Base-by-base conservation (phyloP, 2,329 filamentous ascomycete genomes). In the Calonectria ilicicola region DNA sequence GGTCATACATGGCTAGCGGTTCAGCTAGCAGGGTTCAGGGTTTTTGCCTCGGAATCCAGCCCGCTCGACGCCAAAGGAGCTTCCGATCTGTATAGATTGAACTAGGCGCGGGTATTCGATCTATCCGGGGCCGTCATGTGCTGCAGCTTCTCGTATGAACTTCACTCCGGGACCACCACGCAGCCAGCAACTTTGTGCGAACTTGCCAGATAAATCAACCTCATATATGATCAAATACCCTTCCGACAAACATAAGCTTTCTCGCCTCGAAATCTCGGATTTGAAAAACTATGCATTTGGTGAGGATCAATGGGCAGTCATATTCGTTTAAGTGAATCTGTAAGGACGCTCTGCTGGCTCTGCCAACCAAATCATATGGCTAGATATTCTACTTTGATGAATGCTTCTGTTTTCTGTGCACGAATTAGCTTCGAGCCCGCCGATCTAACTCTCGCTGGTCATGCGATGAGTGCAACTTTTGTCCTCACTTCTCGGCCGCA, bases 11-110 rank as follows among this genome's bases (percentile, higher is more conserved):
- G 66, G 64, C 62, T 74, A 70, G 53, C 67, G 69, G 32, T 70
- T 53, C 63, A 53, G 27, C 69, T 71, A 75, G 72, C 77, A 79
- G 76, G 77, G 77, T 76, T 74, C 76, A 79, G 74, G 77, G 76
- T 71, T 77, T 66, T 8, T 46, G 58, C 35, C 51, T 78, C 75
- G 76, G 74, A 66, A 72, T 56, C 53, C 27, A 69, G 71, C 67
- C 75, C 72, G 74, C 40, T 58, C 60, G 49, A 64, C 69, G 53
- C 65, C 56, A 56, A 68, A 53, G 26, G 35, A n/a, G n/a, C 29
- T 35, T 67, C 23, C 32, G 56, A 62, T 15, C 35, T 10, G 9
- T 27, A 63, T 58, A 58, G 63, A 65, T 51, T 67, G 69, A 63
- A 53, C 76, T 77, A 76, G 63, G 69, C 75, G 53, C 21, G 44